Evolutionary conservation across 805 yeast species (phyloP), one percentile per base, ranked within the genome.

Genomic region (Wickerhamomyces canadensis): DNA sequence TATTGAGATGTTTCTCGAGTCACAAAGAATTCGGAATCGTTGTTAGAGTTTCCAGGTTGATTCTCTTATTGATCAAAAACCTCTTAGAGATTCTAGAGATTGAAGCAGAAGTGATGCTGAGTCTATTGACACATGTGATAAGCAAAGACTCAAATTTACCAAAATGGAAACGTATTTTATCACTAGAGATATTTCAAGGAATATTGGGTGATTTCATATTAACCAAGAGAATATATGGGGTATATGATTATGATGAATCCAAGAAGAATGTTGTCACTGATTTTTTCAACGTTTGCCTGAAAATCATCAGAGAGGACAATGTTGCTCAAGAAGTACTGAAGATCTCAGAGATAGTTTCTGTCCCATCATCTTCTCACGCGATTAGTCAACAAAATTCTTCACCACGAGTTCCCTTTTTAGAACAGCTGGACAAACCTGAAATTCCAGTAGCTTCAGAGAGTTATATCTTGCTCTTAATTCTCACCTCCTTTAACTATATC

Each of bases 41-140:
- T 34, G 81, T 84, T 2, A 70, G 98, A 45, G 83, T 85, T 5
- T 75, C 86, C 30, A 70, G 98, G 35, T 70, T 88, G 9, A 69
- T 86, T 13, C 68, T 71, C 27, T 62, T 87, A 4, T 55, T 91
- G 29, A 58, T 88, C 5, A 64, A 74, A 24, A 53, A 62, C 9
- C 77, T 79, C 19, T 65, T 88, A 16, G 60, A 68, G 0, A 69
- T 76, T 6, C 60, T 91, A 26, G 81, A 76, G 35, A 72, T 83
- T 23, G 97, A 91, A 57, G 70, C 84, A 19, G 96, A 88, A 51
- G 88, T 87, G 6, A 76, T 89, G 2, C 60, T 91, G 13, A 79
- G 94, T 0, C 65, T 84, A 19, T 59, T 88, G 24, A 84, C 84
- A 14, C 94, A 84, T 53, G 70, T 74, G n/a, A 53, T 85, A n/a